A percentile compares a stretch with the other conserved stretches of the same genome.
phyloP scores from a whole-genome alignment of 495 filamentous ascomycete genomes.

The Durotheca rogersii region DNA sequence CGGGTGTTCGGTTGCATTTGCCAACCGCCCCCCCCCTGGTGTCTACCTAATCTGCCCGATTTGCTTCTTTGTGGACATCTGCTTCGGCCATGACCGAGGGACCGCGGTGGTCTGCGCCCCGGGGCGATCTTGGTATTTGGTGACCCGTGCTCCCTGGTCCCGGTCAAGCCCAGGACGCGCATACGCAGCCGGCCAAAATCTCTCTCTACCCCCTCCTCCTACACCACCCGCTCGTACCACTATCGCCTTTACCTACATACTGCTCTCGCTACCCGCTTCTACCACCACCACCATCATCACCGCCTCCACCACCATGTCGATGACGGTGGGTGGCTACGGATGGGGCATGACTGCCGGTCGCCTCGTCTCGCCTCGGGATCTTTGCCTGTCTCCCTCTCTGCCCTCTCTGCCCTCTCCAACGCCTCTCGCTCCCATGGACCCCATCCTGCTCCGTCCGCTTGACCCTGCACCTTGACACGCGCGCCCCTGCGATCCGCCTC shows the following conservation, averaged over 20 bases:
- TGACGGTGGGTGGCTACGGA: conserved; percentile 33
- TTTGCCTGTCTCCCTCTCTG: too few species aligned
- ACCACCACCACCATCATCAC: not conserved
- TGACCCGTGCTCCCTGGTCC: conserved; percentile 27
- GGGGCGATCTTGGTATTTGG: conserved; percentile 17
- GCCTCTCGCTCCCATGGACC: conserved; percentile 4
- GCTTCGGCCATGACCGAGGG: conserved; percentile 28
- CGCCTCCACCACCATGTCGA: conserved; percentile 1
- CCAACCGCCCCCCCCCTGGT: not conserved
- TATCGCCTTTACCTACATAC: conserved; percentile 5
- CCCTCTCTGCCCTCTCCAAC: too few species aligned
- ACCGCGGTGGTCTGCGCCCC: conserved; percentile 24
- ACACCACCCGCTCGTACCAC: not conserved
- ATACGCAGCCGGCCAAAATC: conserved; percentile 25
- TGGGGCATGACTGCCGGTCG: conserved; percentile 25
- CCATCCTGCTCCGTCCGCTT: conserved; percentile 21
- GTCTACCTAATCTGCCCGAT: conserved; percentile 3
- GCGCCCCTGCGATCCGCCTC: conserved; percentile 19
- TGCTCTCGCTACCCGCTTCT: too few species aligned
- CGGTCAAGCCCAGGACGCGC: conserved; percentile 23
- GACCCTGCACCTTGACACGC: conserved; percentile 22
- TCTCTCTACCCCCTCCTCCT: conserved; percentile 4
- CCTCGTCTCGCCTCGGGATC: conserved; percentile 36
- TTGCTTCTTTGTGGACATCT: conserved; percentile 1
- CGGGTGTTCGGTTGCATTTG: not conserved